phyloP scores from a whole-genome alignment of 345 rosid genomes.

The Rhodamnia argentea region DNA sequence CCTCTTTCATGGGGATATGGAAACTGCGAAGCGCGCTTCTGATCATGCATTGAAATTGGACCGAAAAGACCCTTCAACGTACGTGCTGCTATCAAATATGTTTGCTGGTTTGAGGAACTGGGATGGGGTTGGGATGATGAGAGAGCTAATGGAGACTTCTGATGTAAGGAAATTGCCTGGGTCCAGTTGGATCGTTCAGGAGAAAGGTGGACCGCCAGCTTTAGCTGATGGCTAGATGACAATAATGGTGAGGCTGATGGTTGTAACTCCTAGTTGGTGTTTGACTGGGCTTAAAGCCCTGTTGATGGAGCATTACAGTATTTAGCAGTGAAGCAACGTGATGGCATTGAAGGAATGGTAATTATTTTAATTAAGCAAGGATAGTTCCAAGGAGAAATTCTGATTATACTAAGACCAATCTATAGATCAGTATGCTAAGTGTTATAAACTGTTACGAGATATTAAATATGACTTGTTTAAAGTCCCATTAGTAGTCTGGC shows the following conservation, averaged over 20 bases:
- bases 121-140: constrained; percentile 29
- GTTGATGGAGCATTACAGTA: neutral
- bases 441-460: neutral
- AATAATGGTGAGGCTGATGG: neutral
- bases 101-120: constrained; percentile 38
- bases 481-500: neutral
- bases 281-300: neutral
- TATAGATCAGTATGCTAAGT: neutral
- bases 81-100: constrained; percentile 42
- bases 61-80: constrained; percentile 26
- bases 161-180: constrained; percentile 49
- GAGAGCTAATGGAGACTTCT: constrained; percentile 29
- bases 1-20: constrained; percentile 38
- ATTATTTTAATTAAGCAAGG: neutral
- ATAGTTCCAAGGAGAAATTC: neutral
- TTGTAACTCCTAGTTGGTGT: neutral
- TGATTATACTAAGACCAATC: neutral
- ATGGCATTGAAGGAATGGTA: neutral
- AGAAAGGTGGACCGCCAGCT: neutral
- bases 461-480: neutral
- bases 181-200: constrained; percentile 37
- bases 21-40: constrained; percentile 34
- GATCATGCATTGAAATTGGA: constrained; percentile 24
- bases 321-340: neutral
- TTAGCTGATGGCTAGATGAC: neutral